phyloP scores from a whole-genome alignment of 1,284 basidiomycete species.

The Macrocystidia cucumis region DNA sequence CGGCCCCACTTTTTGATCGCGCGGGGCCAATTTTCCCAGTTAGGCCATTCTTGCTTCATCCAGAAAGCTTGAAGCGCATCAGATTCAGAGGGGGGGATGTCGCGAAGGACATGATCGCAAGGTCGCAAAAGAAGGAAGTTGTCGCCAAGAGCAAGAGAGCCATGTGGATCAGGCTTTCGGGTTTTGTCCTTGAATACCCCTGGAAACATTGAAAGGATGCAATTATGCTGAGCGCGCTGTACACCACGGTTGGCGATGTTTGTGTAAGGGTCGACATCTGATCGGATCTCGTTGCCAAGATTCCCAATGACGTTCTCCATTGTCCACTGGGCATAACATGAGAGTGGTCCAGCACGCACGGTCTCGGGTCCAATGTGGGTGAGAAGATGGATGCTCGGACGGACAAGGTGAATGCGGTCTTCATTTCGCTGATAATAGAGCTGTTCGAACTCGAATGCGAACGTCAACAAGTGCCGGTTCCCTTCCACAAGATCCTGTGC shows the following conservation, averaged over 20 bases:
- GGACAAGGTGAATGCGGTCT: slow-evolving; percentile 22
- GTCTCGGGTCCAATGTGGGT: slow-evolving; percentile 17
- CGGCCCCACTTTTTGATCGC: slow-evolving; percentile 11
- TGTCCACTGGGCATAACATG: slow-evolving; percentile 19
- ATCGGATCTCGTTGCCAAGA: slow-evolving; percentile 19
- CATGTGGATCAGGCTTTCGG: slow-evolving; percentile 6
- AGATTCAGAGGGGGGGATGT: slow-evolving; percentile 5
- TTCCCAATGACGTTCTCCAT: slow-evolving; percentile 25
- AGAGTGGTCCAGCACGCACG: slow-evolving; percentile 10
- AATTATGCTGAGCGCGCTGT: slow-evolving; percentile 10
- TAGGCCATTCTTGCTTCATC: slow-evolving; percentile 1
- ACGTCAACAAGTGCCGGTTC: slow-evolving; percentile 11
- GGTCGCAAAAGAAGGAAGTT: slow-evolving; percentile 12
- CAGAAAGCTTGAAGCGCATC: neutral
- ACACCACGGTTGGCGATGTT: slow-evolving; percentile 20
- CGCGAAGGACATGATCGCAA: slow-evolving; percentile 3
- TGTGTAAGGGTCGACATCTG: slow-evolving; percentile 19
- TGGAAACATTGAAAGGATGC: neutral
- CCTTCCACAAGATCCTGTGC: slow-evolving; percentile 8
- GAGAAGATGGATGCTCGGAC: slow-evolving; percentile 20
- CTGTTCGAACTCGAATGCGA: slow-evolving; percentile 18
- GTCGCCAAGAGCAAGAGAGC: slow-evolving; percentile 8
- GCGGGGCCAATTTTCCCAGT: slow-evolving; percentile 6
- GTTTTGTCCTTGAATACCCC: slow-evolving; percentile 5
- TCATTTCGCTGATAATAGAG: slow-evolving; percentile 17